A percentile compares a stretch with the other conserved stretches of the same genome.
Conservation (phyloP, 352 stramenopile genomes). For the Peronospora tabacina region DNA sequence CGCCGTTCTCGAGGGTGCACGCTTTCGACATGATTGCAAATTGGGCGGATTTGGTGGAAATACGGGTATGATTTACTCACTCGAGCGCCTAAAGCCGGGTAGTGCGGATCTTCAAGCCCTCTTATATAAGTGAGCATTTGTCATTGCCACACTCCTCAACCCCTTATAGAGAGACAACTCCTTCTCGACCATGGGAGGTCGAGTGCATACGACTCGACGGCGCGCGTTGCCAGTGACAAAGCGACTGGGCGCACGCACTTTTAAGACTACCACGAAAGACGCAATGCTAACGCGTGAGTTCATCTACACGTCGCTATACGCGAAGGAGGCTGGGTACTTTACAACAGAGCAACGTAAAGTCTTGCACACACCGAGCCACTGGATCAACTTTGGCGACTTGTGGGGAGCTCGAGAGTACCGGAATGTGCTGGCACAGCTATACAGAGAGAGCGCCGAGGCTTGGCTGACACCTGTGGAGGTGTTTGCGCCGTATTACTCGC, state of each 20-base stretch:
- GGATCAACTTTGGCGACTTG: slow-evolving; percentile 72
- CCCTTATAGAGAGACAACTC: background rate
- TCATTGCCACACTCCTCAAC: too few relatives aligned
- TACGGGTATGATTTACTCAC: background rate
- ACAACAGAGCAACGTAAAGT: slow-evolving; percentile 66
- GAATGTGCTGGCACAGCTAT: slow-evolving; percentile 49
- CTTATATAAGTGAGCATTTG: background rate
- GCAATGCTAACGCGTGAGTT: slow-evolving; percentile 71
- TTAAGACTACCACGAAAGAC: background rate
- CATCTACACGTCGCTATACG: slow-evolving; percentile 78
- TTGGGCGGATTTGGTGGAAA: background rate
- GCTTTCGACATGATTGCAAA: slow-evolving; percentile 78
- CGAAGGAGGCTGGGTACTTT: slow-evolving; percentile 74
- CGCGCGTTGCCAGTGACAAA: background rate
- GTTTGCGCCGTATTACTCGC: slow-evolving; percentile 83
- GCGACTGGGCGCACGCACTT: background rate
- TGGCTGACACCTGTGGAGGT: slow-evolving; percentile 89
- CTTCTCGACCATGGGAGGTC: background rate
- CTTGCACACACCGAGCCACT: slow-evolving; percentile 48
- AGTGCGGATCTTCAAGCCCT: background rate
- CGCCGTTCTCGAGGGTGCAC: slow-evolving; percentile 71
- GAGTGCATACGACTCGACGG: background rate
- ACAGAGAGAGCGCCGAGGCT: slow-evolving; percentile 60
- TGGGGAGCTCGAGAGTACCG: slow-evolving; percentile 73
- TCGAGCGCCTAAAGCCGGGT: background rate